Percentiles rank a stretch among this genome's conserved stretches.
phyloP scores from a whole-genome alignment of 805 yeast genomes.

The Pichia rugopelliculosa region DNA sequence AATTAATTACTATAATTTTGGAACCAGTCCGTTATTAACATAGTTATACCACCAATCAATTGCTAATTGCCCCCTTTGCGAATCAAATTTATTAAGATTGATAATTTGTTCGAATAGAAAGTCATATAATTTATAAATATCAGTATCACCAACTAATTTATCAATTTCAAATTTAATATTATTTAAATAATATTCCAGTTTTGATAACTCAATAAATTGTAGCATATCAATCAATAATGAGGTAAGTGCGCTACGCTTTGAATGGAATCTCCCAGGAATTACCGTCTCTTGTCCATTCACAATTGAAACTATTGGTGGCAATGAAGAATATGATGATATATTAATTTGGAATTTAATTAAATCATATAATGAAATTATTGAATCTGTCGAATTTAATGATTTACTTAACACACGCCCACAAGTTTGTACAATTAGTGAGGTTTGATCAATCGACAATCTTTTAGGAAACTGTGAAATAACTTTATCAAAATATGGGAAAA shows the following conservation, averaged over 20 bases:
- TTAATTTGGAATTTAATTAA: constrained; percentile 2
- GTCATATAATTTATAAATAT: constrained; percentile 32
- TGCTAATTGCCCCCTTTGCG: constrained; percentile 48
- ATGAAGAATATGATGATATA: constrained; percentile 6
- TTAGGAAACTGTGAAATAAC: constrained; percentile 51
- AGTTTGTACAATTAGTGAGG: constrained; percentile 49
- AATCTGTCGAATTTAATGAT: not conserved
- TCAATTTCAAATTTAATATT: constrained; percentile 34
- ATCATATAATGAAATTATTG: constrained; percentile 3
- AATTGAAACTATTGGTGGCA: constrained; percentile 3
- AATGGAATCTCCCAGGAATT: constrained; percentile 22
- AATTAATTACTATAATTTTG: constrained; percentile 8
- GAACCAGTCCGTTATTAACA: constrained; percentile 15
- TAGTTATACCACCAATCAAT: constrained; percentile 57
- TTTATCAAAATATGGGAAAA: constrained; percentile 3
- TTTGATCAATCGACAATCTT: constrained; percentile 45
- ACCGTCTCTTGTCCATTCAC: constrained; percentile 10
- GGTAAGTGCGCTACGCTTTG: constrained; percentile 38
- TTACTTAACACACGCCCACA: constrained; percentile 29
- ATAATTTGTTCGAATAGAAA: constrained; percentile 44
- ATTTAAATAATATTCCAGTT: constrained; percentile 41
- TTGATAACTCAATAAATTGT: constrained; percentile 42
- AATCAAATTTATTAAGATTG: constrained; percentile 46
- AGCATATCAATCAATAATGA: constrained; percentile 41
- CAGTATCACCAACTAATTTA: constrained; percentile 20